A percentile compares a stretch with the other conserved stretches of the same genome.
Evolutionary conservation across 208 protist species (phyloP).

Genomic region (Leishmania tarentolae): DNA sequence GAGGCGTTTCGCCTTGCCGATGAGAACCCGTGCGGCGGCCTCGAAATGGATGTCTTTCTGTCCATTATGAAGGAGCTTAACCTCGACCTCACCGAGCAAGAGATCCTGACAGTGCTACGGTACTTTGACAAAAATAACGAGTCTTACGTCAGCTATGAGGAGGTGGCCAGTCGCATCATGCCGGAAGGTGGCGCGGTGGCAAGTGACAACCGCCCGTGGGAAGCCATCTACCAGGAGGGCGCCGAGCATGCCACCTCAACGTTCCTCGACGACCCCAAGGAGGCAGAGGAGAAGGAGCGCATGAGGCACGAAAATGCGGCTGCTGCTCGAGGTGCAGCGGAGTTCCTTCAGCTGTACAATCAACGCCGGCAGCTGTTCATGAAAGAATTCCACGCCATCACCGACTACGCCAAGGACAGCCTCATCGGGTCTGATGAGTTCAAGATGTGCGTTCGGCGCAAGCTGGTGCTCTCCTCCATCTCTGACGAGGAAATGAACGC

Average conservation of each 20-base stretch:
- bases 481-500: conserved; percentile 72
- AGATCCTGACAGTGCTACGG: conserved; percentile 90
- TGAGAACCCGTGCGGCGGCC: conserved; percentile 46
- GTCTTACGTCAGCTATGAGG: conserved; percentile 89
- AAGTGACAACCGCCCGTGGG: conserved; percentile 71
- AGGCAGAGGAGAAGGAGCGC: conserved; percentile 55
- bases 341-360: conserved; percentile 79
- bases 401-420: conserved; percentile 86
- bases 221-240: conserved; percentile 75
- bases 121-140: conserved; percentile 93
- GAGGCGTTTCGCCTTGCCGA: conserved; percentile 82
- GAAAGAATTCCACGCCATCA: conserved; percentile 89
- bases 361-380: conserved; percentile 88
- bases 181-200: conserved; percentile 67
- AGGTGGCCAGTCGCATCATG: conserved; percentile 83
- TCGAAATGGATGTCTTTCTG: conserved; percentile 83
- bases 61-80: conserved; percentile 67
- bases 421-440: conserved; percentile 87
- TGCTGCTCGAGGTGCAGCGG: conserved; percentile 53
- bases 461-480: conserved; percentile 68
- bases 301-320: conserved; percentile 35
- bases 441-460: conserved; percentile 76
- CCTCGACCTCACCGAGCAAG: conserved; percentile 89
- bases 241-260: conserved; percentile 48
- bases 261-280: conserved; percentile 69